phyloP scores from a whole-genome alignment of 495 filamentous ascomycete species.

The Xylaria cubensis region DNA sequence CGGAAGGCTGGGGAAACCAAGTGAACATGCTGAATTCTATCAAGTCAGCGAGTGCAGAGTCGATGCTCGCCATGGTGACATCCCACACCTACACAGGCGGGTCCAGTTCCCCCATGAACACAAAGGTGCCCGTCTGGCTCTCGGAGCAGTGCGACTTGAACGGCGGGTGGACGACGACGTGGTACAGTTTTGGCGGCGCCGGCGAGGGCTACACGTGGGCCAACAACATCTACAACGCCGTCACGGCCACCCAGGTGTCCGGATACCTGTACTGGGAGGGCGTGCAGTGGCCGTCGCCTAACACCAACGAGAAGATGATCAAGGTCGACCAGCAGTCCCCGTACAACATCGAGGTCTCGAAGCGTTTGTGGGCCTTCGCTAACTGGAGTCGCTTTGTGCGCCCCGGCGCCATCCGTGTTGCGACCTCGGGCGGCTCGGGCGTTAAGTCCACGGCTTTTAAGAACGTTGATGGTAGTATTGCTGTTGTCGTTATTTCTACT shows the following conservation, averaged over 20 bases:
- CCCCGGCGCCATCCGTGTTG: constrained; percentile 55
- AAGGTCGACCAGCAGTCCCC: constrained; percentile 48
- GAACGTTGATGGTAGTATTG: constrained; percentile 57
- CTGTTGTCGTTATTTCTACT: constrained; percentile 56
- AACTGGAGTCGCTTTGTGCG: constrained; percentile 57
- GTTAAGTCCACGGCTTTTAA: constrained; percentile 57
- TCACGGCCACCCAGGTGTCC: constrained; percentile 52
- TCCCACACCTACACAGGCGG: constrained; percentile 50
- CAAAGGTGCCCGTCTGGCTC: constrained; percentile 45
- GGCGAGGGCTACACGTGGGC: constrained; percentile 66
- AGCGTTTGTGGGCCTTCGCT: constrained; percentile 62
- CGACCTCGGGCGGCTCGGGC: constrained; percentile 39
- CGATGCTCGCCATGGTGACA: constrained; percentile 43
- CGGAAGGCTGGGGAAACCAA: constrained; percentile 50
- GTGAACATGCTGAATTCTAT: constrained; percentile 47
- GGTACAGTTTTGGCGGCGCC: constrained; percentile 53
- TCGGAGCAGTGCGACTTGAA: constrained; percentile 56
- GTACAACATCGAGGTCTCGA: constrained; percentile 48
- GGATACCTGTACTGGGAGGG: constrained; percentile 64
- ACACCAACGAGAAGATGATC: constrained; percentile 56
- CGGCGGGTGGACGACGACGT: constrained; percentile 53
- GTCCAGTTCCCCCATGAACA: constrained; percentile 41
- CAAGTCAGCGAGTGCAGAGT: constrained; percentile 41
- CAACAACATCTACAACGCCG: constrained; percentile 56
- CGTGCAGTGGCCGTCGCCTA: constrained; percentile 55